Percentiles rank a stretch among this genome's conserved stretches.
These are phyloP conservation scores for Rhizopus arrhizus DNA, from an alignment of 371 early-diverging fungal species.

Conservation along the genomic window DNA sequence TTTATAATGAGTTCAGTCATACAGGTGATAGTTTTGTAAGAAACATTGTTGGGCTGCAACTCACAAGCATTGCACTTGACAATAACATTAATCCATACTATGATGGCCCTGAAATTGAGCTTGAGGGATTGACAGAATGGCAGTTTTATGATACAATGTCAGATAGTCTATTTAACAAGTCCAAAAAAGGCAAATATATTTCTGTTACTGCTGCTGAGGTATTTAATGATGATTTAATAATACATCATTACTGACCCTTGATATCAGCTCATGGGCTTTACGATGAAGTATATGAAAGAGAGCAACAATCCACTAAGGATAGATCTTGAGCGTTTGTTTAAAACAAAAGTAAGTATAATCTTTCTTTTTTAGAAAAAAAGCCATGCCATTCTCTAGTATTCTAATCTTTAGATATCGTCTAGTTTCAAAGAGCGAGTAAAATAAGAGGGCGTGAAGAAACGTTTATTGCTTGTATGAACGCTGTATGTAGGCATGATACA, in stretches of 20 bases:
- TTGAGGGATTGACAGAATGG: constrained; percentile 46
- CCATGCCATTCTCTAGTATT: not conserved
- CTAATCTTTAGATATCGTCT: constrained; percentile 42
- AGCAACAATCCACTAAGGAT: not conserved
- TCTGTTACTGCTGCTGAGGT: constrained; percentile 60
- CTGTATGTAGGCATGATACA: constrained; percentile 46
- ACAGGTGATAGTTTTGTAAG: constrained; percentile 23
- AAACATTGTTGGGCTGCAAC: constrained; percentile 56
- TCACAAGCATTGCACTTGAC: constrained; percentile 53
- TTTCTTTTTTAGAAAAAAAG: no score
- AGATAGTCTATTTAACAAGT: constrained; percentile 40
- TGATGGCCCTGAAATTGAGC: constrained; percentile 38
- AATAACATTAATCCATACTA: constrained; percentile 56
- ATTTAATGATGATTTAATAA: not conserved
- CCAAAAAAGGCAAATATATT: constrained; percentile 30
- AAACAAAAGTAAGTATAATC: not conserved
- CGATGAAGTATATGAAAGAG: constrained; percentile 41
- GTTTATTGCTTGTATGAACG: constrained; percentile 47
- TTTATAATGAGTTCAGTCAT: constrained; percentile 46
- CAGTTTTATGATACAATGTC: constrained; percentile 46
- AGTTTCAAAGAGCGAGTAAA: constrained; percentile 19
- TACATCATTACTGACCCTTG: no score
- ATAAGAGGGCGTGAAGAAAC: constrained; percentile 9
- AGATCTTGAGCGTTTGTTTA: not conserved
- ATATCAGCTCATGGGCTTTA: constrained; percentile 43